phyloP scores from a whole-genome alignment of 352 stramenopile genomes.

The Phytophthora vignae region DNA sequence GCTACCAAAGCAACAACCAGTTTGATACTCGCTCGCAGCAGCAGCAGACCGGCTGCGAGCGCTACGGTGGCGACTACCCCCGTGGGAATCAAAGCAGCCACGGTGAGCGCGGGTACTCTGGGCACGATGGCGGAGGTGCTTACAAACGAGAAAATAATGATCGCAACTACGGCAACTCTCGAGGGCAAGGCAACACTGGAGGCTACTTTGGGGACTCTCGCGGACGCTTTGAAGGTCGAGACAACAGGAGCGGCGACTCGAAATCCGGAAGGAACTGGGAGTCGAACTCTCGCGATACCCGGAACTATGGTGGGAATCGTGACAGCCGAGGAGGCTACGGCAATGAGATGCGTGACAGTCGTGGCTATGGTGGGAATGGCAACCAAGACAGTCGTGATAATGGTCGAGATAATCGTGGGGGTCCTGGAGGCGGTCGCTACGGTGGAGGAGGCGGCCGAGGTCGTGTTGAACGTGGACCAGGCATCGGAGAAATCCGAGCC shows the following conservation, averaged over 20 bases:
- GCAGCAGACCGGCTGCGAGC: not conserved
- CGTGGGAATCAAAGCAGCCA: not conserved
- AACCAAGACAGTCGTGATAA: not conserved
- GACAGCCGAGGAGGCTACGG: not conserved
- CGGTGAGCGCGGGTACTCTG: constrained; percentile 7
- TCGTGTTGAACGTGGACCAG: constrained; percentile 3
- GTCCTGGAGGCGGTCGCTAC: constrained; percentile 3
- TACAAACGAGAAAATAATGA: not conserved
- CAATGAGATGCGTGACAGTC: not conserved
- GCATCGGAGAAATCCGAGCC: constrained; percentile 25
- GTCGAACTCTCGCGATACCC: not conserved
- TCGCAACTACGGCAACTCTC: not conserved
- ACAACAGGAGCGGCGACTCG: not conserved
- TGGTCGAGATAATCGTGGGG: not conserved
- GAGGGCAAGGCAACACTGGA: not conserved
- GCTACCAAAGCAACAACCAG: not conserved
- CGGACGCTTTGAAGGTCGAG: not conserved
- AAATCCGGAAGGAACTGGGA: not conserved
- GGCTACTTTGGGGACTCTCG: not conserved
- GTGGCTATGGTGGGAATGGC: not conserved
- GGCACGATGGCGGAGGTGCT: not conserved
- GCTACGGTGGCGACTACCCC: constrained; percentile 10
- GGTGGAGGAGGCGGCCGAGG: constrained; percentile 1
- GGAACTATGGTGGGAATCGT: not conserved
- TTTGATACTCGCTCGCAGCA: constrained; percentile 1